Conservation (phyloP, 1,284 basidiomycete species). For the Microstroma glucosiphilum region DNA sequence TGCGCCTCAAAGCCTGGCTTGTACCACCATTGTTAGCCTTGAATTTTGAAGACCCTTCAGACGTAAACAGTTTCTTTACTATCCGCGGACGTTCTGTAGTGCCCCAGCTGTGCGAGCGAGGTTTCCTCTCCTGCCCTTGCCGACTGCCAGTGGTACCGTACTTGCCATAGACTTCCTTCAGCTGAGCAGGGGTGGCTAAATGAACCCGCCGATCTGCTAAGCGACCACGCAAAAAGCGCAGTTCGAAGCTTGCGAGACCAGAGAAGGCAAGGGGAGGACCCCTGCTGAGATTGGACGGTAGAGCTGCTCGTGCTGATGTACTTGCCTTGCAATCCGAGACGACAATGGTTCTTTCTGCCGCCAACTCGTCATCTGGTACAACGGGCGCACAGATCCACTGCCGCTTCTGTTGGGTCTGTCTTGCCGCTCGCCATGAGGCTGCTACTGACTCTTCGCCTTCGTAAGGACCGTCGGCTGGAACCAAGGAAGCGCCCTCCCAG, state of each 20-base stretch:
- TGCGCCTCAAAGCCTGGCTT: too few relatives aligned
- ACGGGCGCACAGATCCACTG: constrained; percentile 37
- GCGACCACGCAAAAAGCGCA: constrained; percentile 22
- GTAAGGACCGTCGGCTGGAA: background rate
- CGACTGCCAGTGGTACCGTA: too few relatives aligned
- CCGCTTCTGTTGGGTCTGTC: constrained; percentile 24
- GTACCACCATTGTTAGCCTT: too few relatives aligned
- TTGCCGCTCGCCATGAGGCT: constrained; percentile 28
- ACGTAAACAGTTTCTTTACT: too few relatives aligned
- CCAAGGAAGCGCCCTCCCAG: constrained; percentile 30
- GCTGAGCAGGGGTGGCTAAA: background rate
- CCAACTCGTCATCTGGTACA: background rate
- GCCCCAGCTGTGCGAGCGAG: too few relatives aligned
- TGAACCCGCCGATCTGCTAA: background rate
- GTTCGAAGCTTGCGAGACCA: constrained; percentile 29
- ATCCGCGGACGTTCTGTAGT: too few relatives aligned
- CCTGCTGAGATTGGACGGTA: background rate
- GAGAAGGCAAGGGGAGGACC: constrained; percentile 23
- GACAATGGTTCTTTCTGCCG: constrained; percentile 24
- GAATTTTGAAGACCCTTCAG: too few relatives aligned
- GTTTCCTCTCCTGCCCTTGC: too few relatives aligned
- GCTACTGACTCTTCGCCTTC: background rate
- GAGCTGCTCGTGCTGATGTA: background rate
- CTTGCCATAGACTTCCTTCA: too few relatives aligned
- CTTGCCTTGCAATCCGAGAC: constrained; percentile 22